Conservation (phyloP, 768 basidiomycete genomes). For the Scleroderma citrinum region DNA sequence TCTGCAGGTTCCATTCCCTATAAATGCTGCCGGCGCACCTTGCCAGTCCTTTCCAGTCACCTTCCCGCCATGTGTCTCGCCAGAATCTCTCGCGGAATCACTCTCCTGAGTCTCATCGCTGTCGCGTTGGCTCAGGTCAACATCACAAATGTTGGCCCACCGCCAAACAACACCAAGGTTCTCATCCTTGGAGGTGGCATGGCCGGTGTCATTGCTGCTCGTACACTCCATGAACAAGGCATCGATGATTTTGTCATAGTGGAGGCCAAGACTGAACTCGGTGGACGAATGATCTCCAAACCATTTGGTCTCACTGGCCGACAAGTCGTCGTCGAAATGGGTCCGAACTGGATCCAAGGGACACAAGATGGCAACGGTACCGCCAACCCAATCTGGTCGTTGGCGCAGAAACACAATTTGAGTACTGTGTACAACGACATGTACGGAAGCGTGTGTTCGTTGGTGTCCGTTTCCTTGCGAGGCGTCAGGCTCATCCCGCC, state of each 20-base stretch:
- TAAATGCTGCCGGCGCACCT: background rate
- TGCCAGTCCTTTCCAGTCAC: conserved; percentile 2
- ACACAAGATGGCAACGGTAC: conserved; percentile 42
- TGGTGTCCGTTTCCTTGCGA: background rate
- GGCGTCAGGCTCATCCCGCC: background rate
- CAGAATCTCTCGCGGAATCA: conserved; percentile 1
- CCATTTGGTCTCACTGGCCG: conserved; percentile 36
- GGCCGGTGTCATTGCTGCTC: conserved; percentile 59
- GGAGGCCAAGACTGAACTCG: conserved; percentile 53
- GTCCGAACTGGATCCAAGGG: conserved; percentile 60
- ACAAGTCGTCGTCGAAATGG: conserved; percentile 45
- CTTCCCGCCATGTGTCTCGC: conserved; percentile 10
- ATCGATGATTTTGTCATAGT: conserved; percentile 55
- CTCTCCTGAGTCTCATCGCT: conserved; percentile 1
- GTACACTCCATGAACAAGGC: conserved; percentile 47
- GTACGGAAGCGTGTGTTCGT: background rate
- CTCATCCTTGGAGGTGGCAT: conserved; percentile 65
- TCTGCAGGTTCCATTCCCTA: too few species aligned
- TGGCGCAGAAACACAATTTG: conserved; percentile 52
- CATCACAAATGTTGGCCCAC: background rate
- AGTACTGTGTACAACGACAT: conserved; percentile 38
- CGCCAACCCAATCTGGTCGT: conserved; percentile 53
- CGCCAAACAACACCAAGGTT: conserved; percentile 28
- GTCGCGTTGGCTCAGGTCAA: conserved; percentile 6
- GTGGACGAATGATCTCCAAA: conserved; percentile 52